Evolutionary conservation across 345 rosid species (phyloP), one percentile per base, ranked within the genome.

Genomic region (Eucalyptus paniculata): DNA sequence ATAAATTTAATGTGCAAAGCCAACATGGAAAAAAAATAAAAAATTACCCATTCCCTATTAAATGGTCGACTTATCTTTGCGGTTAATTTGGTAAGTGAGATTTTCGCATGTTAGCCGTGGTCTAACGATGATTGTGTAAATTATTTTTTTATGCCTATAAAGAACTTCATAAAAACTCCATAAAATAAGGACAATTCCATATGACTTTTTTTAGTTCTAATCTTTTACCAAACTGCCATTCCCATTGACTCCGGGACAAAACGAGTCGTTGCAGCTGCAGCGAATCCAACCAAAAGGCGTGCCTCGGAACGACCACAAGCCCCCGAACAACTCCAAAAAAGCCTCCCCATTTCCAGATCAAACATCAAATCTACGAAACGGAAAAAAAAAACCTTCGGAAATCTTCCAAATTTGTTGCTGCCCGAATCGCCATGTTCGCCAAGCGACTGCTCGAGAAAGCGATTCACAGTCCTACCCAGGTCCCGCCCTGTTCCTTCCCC

Each of bases 361-460:
- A 45, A 56, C 62, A 56, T 65, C 81, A 86, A 49, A 34, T 77
- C 56, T 2, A 9, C 4, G 30, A 37, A 62, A 4, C 65, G 65
- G 4, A 17, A 53, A 53, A 51, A 51, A 50, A 53, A 19, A 51
- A 51, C 10, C 24, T 19, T 19, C 10, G 24, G 6, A 53, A 53
- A 53, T 17, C 89, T 44, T 14, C 56, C 18, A 28, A 44, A 28
- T 30, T 50, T 23, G 7, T 37, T 9, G 86, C 50, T 87, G 50
- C 40, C 19, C 83, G 90, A 50, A 51, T 90, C 87, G 86, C 90
- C 87, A 93, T 92, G 93, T 92, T 93, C 90, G 91, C 93, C 24
- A 93, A 92, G 80, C 93, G 94, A 47, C 80, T 93, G 54, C 80
- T 93, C 50, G 92, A 92, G 86, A 91, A 92, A 82, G 92, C 93